A percentile compares a stretch with the other conserved stretches of the same genome.
Conservation (phyloP, 495 filamentous ascomycete genomes). For the Tirmania nivea region DNA sequence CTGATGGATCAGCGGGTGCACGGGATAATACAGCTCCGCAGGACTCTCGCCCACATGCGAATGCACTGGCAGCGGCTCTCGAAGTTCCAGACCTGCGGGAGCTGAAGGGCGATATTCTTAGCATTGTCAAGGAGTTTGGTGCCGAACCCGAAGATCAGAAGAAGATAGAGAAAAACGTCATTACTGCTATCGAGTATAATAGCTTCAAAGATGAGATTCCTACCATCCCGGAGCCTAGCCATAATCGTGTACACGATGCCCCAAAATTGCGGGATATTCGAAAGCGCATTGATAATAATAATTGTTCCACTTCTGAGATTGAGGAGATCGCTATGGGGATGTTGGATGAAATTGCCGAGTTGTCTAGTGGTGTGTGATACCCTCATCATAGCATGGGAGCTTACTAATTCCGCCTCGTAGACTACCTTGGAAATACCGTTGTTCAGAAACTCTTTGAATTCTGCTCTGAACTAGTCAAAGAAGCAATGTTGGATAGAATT, state of each 20-base stretch:
- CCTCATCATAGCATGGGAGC: background rate
- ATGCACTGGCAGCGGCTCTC: constrained; percentile 26
- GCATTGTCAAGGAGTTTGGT: constrained; percentile 76
- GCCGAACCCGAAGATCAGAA: constrained; percentile 58
- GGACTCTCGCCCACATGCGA: constrained; percentile 6
- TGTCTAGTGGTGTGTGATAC: constrained; percentile 29
- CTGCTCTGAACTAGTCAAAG: constrained; percentile 73
- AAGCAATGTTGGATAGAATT: constrained; percentile 76
- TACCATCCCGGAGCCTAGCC: constrained; percentile 68
- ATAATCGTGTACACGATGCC: constrained; percentile 80
- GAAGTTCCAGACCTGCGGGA: constrained; percentile 51
- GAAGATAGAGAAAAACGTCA: constrained; percentile 51
- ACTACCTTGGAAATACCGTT: constrained; percentile 97
- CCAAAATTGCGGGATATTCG: constrained; percentile 89
- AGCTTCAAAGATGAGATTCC: constrained; percentile 65
- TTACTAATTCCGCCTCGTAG: constrained; percentile 26
- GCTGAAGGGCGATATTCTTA: constrained; percentile 57
- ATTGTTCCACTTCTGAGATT: constrained; percentile 64
- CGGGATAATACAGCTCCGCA: constrained; percentile 12
- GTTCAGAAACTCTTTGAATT: constrained; percentile 96
- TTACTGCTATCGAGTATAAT: constrained; percentile 51
- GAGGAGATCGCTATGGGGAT: constrained; percentile 79
- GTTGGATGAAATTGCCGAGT: constrained; percentile 88
- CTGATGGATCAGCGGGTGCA: constrained; percentile 18
- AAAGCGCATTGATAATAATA: constrained; percentile 90